These are phyloP conservation scores for Terfezia claveryi DNA, from an alignment of 495 filamentous ascomycete genomes.

Conservation along the genomic window DNA sequence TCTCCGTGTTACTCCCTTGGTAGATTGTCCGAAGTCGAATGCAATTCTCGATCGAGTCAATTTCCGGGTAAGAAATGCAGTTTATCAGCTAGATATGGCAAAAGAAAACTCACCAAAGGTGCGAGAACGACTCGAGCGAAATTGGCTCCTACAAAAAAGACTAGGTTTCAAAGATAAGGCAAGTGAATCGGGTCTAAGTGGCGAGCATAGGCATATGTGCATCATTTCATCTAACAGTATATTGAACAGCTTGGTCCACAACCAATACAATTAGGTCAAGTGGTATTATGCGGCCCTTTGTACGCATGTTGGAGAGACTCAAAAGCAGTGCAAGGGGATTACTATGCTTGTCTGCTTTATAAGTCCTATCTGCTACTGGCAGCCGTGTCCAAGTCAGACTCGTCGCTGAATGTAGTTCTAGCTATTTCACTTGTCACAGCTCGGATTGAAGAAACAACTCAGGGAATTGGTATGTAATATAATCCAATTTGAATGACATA, in stretches of 20 bases:
- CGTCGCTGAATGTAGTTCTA: slow-evolving; percentile 49
- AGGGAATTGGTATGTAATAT: slow-evolving; percentile 47
- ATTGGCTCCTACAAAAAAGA: slow-evolving; percentile 59
- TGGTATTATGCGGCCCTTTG: slow-evolving; percentile 67
- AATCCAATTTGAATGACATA: background rate
- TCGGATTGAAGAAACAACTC: slow-evolving; percentile 54
- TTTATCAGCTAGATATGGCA: slow-evolving; percentile 54
- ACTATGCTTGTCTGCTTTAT: slow-evolving; percentile 77
- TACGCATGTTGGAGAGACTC: slow-evolving; percentile 62
- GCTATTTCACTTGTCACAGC: slow-evolving; percentile 48
- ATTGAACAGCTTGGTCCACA: slow-evolving; percentile 7
- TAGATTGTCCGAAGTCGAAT: slow-evolving; percentile 62
- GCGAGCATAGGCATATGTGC: background rate
- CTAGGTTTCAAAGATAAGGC: slow-evolving; percentile 53
- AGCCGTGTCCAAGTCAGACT: slow-evolving; percentile 33
- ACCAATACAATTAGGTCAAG: slow-evolving; percentile 58
- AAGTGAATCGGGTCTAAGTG: slow-evolving; percentile 11
- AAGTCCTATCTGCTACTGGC: slow-evolving; percentile 61
- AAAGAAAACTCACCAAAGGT: slow-evolving; percentile 40
- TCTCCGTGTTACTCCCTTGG: slow-evolving; percentile 54
- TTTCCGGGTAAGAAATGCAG: slow-evolving; percentile 44
- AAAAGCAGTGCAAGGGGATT: slow-evolving; percentile 45
- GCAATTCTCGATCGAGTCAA: slow-evolving; percentile 55
- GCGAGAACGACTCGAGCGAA: slow-evolving; percentile 36
- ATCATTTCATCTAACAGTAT: no score